A percentile compares a stretch with the other conserved stretches of the same genome.
Conservation (phyloP, 1,139 yeast genomes). For the Sugiyamaella pinicola region DNA sequence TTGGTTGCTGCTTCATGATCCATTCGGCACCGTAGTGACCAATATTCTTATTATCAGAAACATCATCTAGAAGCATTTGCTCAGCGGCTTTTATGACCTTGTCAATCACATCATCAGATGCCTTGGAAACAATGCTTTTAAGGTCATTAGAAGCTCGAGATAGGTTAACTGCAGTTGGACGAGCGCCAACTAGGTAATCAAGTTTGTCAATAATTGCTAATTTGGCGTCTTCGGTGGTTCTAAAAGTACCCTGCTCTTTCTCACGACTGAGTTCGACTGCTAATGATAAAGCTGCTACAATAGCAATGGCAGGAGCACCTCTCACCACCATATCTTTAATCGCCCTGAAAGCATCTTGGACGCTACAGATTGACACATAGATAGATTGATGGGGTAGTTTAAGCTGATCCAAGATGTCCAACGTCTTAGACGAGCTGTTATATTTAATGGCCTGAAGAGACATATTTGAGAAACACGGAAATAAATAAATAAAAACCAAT, state of each 20-base stretch:
- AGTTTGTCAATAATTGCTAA: conserved; percentile 47
- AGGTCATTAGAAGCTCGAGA: conserved; percentile 74
- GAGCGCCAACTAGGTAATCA: conserved; percentile 67
- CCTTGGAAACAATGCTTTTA: conserved; percentile 37
- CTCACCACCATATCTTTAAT: conserved; percentile 91
- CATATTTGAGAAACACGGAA: conserved; percentile 9
- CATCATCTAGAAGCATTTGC: conserved; percentile 70
- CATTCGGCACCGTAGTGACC: conserved; percentile 83
- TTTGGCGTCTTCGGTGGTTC: conserved; percentile 22
- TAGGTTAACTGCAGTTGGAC: conserved; percentile 96
- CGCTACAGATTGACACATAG: conserved; percentile 60
- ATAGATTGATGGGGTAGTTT: conserved; percentile 75
- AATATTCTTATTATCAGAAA: conserved; percentile 70
- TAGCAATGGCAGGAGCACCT: conserved; percentile 98
- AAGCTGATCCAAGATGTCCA: conserved; percentile 78
- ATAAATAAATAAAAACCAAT: too few relatives aligned
- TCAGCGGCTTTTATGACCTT: conserved; percentile 56
- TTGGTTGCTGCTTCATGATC: conserved; percentile 46
- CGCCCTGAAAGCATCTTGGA: conserved; percentile 76
- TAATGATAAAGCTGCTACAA: conserved; percentile 86
- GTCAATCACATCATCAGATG: conserved; percentile 44
- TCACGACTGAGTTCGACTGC: conserved; percentile 59
- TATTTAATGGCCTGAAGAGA: conserved; percentile 66
- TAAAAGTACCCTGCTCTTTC: conserved; percentile 12
- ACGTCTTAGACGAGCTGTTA: conserved; percentile 49